phyloP scores from a whole-genome alignment of 306 rosid species.

The Heteromeles arbutifolia region DNA sequence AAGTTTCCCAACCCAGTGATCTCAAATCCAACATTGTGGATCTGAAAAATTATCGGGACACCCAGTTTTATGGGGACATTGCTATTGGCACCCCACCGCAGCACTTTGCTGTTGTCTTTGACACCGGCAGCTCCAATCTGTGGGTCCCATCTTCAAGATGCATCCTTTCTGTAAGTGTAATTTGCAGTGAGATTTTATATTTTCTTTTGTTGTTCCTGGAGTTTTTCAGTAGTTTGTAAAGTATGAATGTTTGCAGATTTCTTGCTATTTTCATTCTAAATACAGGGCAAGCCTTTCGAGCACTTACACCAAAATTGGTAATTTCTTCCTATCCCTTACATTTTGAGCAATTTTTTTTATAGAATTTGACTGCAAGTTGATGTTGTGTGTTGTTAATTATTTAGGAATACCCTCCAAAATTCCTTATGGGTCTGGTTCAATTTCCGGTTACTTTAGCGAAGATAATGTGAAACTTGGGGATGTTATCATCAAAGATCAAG shows the following conservation, averaged over 20 bases:
- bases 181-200: neutral
- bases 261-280: constrained; percentile 63
- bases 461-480: constrained; percentile 39
- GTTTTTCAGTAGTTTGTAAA: constrained; percentile 8
- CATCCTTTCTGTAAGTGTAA: constrained; percentile 51
- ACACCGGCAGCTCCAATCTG: constrained; percentile 71
- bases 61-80: constrained; percentile 68
- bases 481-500: constrained; percentile 34
- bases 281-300: constrained; percentile 47
- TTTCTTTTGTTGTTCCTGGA: neutral
- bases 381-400: neutral
- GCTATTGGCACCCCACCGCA: constrained; percentile 72
- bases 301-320: constrained; percentile 43
- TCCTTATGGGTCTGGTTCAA: constrained; percentile 37
- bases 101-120: constrained; percentile 58
- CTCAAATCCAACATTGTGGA: constrained; percentile 23
- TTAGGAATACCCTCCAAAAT: constrained; percentile 45
- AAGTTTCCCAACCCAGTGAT: neutral
- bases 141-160: constrained; percentile 84
- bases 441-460: constrained; percentile 45
- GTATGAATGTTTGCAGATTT: constrained; percentile 44
- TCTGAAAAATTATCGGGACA: constrained; percentile 60
- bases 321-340: neutral
- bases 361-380: constrained; percentile 1
- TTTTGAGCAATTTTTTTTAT: neutral